Base-by-base conservation (phyloP, 805 yeast genomes). In the Candida arabinofermentans region DNA sequence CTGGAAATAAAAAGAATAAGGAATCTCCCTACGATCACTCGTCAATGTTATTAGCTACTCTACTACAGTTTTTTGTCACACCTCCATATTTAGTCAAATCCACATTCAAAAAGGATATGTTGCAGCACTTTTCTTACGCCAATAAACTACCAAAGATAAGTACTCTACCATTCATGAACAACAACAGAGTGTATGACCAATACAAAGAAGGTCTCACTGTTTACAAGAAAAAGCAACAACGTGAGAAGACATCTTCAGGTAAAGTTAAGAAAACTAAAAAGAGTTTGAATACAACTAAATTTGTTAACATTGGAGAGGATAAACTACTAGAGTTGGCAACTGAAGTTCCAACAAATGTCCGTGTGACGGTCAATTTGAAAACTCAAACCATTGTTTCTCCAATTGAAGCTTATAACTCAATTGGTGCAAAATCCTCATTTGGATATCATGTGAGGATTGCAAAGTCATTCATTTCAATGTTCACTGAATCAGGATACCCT, bases 381-480 rank as follows among this genome's bases (percentile, higher is more conserved):
- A 74, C 74, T 9, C 73, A 71, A 38, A 74, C 72, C 40, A 76
- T 87, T 10, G 93, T 86, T 0, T 76, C 87, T 1, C 87, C 93
- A 7, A 50, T 66, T 9, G 80, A 74, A 37, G 95, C 93, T 0
- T 85, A 86, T 50, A 86, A 83, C 2, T 63, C 66, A 27, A 64
- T 69, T 10, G 89, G 90, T 1, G 75, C 77, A 16, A 73, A 72
- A 44, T 67, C 78, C 2, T 68, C 83, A 5, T 81, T 76, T 57
- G 95, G 95, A 0, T 89, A 83, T 58, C 75, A 74, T 43, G 90
- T 89, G 2, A 67, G 97, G 42, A 64, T 83, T 9, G 86, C 85
- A 3, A 68, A 70, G 40, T 56, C 67, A 5, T 79, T 88, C 53
- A 74, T 79, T 32, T 66, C 79, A 5, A 61, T 89, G 0, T 89